phyloP scores from a whole-genome alignment of 306 rosid genomes.

The Lagenaria siceraria region DNA sequence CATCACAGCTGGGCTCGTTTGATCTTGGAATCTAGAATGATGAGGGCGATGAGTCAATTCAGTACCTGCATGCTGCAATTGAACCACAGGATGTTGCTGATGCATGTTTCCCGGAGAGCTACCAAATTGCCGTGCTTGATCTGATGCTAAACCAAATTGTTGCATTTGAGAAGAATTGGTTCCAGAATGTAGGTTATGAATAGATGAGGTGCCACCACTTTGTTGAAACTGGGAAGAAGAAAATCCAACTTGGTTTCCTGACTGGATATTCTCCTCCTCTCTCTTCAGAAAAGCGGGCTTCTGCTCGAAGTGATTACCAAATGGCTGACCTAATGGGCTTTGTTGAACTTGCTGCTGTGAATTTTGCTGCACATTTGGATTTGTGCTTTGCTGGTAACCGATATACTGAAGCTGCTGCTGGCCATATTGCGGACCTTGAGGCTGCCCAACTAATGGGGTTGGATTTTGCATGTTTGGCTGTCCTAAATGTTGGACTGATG shows the following conservation, averaged over 20 bases:
- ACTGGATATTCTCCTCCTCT: constrained; percentile 59
- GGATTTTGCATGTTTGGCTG: constrained; percentile 53
- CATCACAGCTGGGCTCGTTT: constrained; percentile 48
- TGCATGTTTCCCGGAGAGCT: constrained; percentile 39
- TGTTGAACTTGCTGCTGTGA: constrained; percentile 41
- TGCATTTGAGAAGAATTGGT: constrained; percentile 39
- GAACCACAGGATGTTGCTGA: constrained; percentile 45
- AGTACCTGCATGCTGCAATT: constrained; percentile 42
- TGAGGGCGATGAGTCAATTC: constrained; percentile 46
- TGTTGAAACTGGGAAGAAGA: constrained; percentile 72
- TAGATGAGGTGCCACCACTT: constrained; percentile 32
- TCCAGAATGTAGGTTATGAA: constrained; percentile 42
- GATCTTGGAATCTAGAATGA: constrained; percentile 55
- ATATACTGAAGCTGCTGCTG: constrained; percentile 56
- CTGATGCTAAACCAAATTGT: constrained; percentile 39
- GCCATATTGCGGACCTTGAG: constrained; percentile 46
- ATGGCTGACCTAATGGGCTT: constrained; percentile 39
- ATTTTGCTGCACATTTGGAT: constrained; percentile 44
- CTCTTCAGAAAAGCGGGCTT: constrained; percentile 19
- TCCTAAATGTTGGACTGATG: constrained; percentile 23
- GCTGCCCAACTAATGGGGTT: constrained; percentile 36
- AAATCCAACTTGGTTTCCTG: constrained; percentile 54
- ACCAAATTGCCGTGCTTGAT: constrained; percentile 49
- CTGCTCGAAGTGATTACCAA: constrained; percentile 54
- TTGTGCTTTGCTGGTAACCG: constrained; percentile 53